Evolutionary conservation across 2,329 filamentous ascomycete species (phyloP), one percentile per base, ranked within the genome.

Genomic region (Sporothrix euskadiensis): DNA sequence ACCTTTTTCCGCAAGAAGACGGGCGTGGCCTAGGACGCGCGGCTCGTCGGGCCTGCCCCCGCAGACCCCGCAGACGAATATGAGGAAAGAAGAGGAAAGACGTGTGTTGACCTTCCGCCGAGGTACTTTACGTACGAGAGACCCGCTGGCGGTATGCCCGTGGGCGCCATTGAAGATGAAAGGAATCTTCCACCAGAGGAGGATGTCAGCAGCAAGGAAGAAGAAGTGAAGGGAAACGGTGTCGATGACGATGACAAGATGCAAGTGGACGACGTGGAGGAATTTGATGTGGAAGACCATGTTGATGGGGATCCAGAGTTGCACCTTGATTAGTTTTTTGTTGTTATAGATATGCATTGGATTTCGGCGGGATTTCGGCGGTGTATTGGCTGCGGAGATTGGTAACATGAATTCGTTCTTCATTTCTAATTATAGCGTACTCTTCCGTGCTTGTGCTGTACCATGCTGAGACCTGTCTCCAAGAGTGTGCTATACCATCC

Each of bases 1-100:
- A 76, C 80, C 0, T 89, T 90, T 76, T 93, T 93, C 78, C 79
- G 79, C 12, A 81, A 82, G 8, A 88, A 88, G 79, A 89, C 89
- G 0, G 87, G 87, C 0, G 81, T 89, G 10, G 78, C 82, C 1
- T 93, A 90, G 91, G 83, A 87, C n/a, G 81, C 89, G 59, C 83
- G 88, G 35, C 68, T 77, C 32, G 73, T 75, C 8, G 73, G 32
- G 26, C 39, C 12, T n/a, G 39, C 71, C 4, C 72, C 74, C 1
- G 22, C 14, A 10, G 39, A 44, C 26, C 8, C 22, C 9, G 22
- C n/a, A 19, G 22, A 19, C 10, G 56, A 32, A 32, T 30, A 26
- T 0, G 26, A 35, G 12, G 32, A 22, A 14, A n/a, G 5, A 22
- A 30, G 78, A n/a, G 16, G 52, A 26, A 26, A 2, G 26, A 26